Percentiles rank a stretch among this genome's conserved stretches.
These are phyloP conservation scores for Prunus campanulata DNA, from an alignment of 306 rosid genomes.

Conservation along the genomic window DNA sequence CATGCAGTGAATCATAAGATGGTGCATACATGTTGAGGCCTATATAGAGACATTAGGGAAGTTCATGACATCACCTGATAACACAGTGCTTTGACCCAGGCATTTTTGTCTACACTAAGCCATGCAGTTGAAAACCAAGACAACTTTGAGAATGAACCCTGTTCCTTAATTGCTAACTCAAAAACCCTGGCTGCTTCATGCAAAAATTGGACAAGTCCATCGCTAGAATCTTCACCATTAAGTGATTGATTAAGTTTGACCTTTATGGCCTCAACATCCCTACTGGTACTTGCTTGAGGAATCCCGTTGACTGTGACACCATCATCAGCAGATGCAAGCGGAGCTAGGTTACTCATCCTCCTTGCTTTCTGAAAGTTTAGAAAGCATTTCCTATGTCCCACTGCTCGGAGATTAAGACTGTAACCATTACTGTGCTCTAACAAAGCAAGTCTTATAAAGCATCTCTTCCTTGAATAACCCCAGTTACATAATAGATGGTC, in stretches of 20 bases:
- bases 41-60: background rate
- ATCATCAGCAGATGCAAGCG: slow-evolving; percentile 72
- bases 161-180: slow-evolving; percentile 84
- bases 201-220: slow-evolving; percentile 79
- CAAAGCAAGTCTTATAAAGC: slow-evolving; percentile 41
- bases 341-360: slow-evolving; percentile 32
- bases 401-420: slow-evolving; percentile 19
- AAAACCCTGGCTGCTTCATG: slow-evolving; percentile 91
- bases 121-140: slow-evolving; percentile 85
- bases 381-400: slow-evolving; percentile 43
- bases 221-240: slow-evolving; percentile 57
- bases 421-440: slow-evolving; percentile 30
- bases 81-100: slow-evolving; percentile 82
- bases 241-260: slow-evolving; percentile 65
- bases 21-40: background rate
- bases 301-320: slow-evolving; percentile 77
- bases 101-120: slow-evolving; percentile 84
- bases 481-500: slow-evolving; percentile 48
- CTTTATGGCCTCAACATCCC: slow-evolving; percentile 67
- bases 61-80: slow-evolving; percentile 64
- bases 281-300: slow-evolving; percentile 57
- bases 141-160: slow-evolving; percentile 44
- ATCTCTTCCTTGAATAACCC: slow-evolving; percentile 67
- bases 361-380: slow-evolving; percentile 41
- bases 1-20: slow-evolving; percentile 6